A percentile compares a stretch with the other conserved stretches of the same genome.
phyloP scores from a whole-genome alignment of 805 yeast genomes.

The Metschnikowia anglica region DNA sequence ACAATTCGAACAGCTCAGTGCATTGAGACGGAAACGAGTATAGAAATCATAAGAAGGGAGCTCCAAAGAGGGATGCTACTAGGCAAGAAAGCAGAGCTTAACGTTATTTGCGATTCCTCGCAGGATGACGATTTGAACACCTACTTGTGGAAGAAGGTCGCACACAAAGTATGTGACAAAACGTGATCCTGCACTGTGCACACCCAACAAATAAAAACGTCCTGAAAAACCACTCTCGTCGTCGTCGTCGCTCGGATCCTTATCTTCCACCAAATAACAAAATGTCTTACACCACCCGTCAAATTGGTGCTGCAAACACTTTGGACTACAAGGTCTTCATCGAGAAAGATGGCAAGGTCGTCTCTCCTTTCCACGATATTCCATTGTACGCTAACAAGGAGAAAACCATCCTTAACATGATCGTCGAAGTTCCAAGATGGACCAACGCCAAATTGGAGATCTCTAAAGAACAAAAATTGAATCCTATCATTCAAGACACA shows the following conservation, averaged over 20 bases:
- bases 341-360: constrained; percentile 90
- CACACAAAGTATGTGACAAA: constrained; percentile 13
- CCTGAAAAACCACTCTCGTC: constrained; percentile 8
- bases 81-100: constrained; percentile 59
- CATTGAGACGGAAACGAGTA: background rate
- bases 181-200: constrained; percentile 20
- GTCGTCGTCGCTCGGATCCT: constrained; percentile 4
- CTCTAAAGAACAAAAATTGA: constrained; percentile 52
- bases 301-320: constrained; percentile 93
- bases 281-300: constrained; percentile 85
- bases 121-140: constrained; percentile 9
- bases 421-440: constrained; percentile 60
- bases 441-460: constrained; percentile 82
- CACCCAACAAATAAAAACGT: constrained; percentile 14
- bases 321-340: constrained; percentile 88
- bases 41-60: constrained; percentile 37
- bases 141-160: constrained; percentile 18
- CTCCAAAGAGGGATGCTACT: constrained; percentile 53
- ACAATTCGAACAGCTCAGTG: background rate
- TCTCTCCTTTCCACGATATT: constrained; percentile 86
- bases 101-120: constrained; percentile 28
- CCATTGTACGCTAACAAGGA: constrained; percentile 88
- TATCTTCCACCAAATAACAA: constrained; percentile 3
- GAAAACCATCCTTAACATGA: constrained; percentile 35
- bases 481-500: constrained; percentile 79